Percentiles rank a stretch among this genome's conserved stretches.
phyloP scores from a whole-genome alignment of 306 rosid genomes.

The Comarum palustre region DNA sequence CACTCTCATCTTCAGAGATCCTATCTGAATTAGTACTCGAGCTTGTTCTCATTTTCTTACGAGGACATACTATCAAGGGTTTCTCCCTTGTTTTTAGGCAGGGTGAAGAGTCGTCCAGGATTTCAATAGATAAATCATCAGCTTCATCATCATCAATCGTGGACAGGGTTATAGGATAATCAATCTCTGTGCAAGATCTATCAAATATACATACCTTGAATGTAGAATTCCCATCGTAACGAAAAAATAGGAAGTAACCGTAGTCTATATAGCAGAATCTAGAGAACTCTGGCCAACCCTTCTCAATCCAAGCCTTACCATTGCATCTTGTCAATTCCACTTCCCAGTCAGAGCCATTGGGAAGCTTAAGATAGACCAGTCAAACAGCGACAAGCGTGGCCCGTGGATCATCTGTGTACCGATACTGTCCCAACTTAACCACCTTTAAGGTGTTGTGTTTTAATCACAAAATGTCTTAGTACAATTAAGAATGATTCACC shows the following conservation, averaged over 20 bases:
- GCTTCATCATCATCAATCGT: not conserved
- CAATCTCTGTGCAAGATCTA: not conserved
- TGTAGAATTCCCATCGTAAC: not conserved
- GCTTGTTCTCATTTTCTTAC: not conserved
- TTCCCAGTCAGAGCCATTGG: constrained; percentile 16
- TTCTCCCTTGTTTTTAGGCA: constrained; percentile 9
- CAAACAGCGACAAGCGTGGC: too few species aligned
- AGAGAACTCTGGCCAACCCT: constrained; percentile 20
- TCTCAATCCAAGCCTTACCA: not conserved
- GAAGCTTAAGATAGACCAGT: constrained; percentile 9
- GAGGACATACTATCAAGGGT: not conserved
- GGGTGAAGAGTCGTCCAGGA: not conserved
- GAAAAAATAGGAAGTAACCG: not conserved
- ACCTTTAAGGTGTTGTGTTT: too few species aligned
- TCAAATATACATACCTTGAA: constrained; percentile 18
- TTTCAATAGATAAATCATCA: not conserved
- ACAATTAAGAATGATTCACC: too few species aligned
- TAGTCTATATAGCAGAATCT: not conserved
- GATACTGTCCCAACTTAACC: too few species aligned
- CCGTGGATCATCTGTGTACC: too few species aligned
- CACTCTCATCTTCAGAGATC: not conserved
- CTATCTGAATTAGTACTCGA: not conserved
- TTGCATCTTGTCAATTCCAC: not conserved
- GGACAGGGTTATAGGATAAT: not conserved
- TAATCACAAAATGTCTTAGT: too few species aligned